Evolutionary conservation across 805 yeast genomes (phyloP).

Genomic region (Lachancea meyersii): DNA sequence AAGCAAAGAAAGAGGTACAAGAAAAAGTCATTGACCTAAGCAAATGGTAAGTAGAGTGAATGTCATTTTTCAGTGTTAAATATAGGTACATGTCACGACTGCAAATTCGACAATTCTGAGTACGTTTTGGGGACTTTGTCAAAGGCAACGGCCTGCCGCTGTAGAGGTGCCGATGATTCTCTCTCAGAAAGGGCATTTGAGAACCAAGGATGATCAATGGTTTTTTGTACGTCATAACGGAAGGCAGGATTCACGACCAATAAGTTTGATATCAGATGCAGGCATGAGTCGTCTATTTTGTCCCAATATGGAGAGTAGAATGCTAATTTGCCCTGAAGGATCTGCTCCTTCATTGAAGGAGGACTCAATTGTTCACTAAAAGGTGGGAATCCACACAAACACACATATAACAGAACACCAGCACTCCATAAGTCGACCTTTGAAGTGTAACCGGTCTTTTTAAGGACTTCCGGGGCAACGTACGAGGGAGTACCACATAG

Average conservation of each 20-base stretch:
- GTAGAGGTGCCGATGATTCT: conserved; percentile 13
- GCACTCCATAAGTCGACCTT: conserved; percentile 79
- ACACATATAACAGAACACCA: conserved; percentile 71
- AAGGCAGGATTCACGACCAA: conserved; percentile 58
- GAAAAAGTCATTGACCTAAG: conserved; percentile 36
- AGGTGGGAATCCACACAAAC: conserved; percentile 81
- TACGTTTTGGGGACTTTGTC: conserved; percentile 34
- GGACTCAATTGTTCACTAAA: conserved; percentile 79
- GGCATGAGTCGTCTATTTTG: conserved; percentile 53
- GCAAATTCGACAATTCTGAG: conserved; percentile 27
- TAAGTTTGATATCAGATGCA: conserved; percentile 59
- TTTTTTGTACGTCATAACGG: conserved; percentile 77
- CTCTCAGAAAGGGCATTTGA: conserved; percentile 9
- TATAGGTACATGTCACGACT: conserved; percentile 2
- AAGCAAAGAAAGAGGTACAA: conserved; percentile 38
- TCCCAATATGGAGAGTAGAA: conserved; percentile 81
- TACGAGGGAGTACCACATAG: conserved; percentile 84
- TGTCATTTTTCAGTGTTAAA: background rate
- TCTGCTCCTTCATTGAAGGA: conserved; percentile 71
- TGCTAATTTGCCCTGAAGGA: conserved; percentile 58
- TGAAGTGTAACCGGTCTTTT: conserved; percentile 54
- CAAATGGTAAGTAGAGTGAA: conserved; percentile 32
- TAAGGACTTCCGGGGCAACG: conserved; percentile 74
- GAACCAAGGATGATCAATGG: conserved; percentile 88
- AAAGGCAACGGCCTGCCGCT: conserved; percentile 29